Evolutionary conservation across 2,329 filamentous ascomycete species (phyloP).

Genomic region (Periconia digitata): DNA sequence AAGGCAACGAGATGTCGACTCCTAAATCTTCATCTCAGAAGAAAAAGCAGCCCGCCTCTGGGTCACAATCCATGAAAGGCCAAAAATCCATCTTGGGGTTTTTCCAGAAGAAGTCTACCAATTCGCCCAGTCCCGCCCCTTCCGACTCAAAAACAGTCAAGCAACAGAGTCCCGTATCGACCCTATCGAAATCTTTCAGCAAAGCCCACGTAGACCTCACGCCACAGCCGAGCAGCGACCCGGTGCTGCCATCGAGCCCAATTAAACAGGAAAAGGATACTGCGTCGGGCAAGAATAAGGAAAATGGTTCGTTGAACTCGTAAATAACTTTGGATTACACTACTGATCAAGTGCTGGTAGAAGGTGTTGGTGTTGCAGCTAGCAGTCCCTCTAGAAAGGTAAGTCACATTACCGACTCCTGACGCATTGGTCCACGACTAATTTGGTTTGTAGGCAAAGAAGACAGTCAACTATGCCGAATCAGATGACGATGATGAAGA

Average conservation of each 20-base stretch:
- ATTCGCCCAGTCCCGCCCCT: slow-evolving; percentile 47
- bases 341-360: slow-evolving; percentile 45
- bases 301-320: slow-evolving; percentile 52
- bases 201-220: slow-evolving; percentile 54
- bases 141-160: slow-evolving; percentile 27
- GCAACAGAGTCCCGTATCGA: slow-evolving; percentile 28
- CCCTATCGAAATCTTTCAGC: slow-evolving; percentile 36
- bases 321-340: slow-evolving; percentile 44
- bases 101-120: slow-evolving; percentile 65
- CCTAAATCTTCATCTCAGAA: slow-evolving; percentile 46
- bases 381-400: slow-evolving; percentile 84
- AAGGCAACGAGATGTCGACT: slow-evolving; percentile 51
- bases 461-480: slow-evolving; percentile 78
- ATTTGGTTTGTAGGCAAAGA: slow-evolving; percentile 55
- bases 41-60: slow-evolving; percentile 50
- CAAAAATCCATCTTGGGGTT: slow-evolving; percentile 77
- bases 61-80: slow-evolving; percentile 56
- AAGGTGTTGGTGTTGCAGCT: slow-evolving; percentile 48
- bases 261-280: slow-evolving; percentile 62
- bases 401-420: slow-evolving; percentile 22
- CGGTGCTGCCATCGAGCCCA: slow-evolving; percentile 65
- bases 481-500: slow-evolving; percentile 78
- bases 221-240: slow-evolving; percentile 80
- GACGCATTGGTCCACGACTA: slow-evolving; percentile 7
- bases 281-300: slow-evolving; percentile 53